Evolutionary conservation across 106 monocot genomes (phyloP), one percentile per base, ranked within the genome.

Genomic region (Acorus calamus): DNA sequence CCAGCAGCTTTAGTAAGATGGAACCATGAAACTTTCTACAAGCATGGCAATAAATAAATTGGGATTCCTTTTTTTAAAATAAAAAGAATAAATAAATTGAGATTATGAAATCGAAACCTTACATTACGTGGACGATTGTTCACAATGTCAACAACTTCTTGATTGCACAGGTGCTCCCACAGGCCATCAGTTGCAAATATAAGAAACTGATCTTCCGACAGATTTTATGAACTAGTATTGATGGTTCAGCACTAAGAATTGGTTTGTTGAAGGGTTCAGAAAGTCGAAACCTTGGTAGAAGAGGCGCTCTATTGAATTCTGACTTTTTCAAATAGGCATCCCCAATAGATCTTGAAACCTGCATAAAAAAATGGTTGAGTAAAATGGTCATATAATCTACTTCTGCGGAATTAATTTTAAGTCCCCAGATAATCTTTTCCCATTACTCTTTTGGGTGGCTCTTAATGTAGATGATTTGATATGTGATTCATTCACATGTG

Each of bases 81-180:
- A 5, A 55, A 8, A 55, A 54, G 46, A 45, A 7, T 55, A 5
- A 50, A 64, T 11, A 12, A 6, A 50, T 13, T 50, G 42, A 3
- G 50, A 50, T 28, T 9, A 65, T 43, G 49, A 6, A 53, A 46
- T 49, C 50, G 28, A 13, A 49, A 48, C 5, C 75, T 80, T 73
- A 92, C 92, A 62, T 66, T 74, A 8, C 87, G 84, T 49, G 92
- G 84, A 10, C 28, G 41, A 14, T 50, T 72, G 54, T 71, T 62
- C 14, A 92, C 82, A 52, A 92, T 79, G 10, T 79, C 71, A 12
- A 79, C 87, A 61, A 81, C 92, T 42, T 87, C 79, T 65, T 84
- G 74, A 68, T 84, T 87, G 67, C 71, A 79, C 53, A 92, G 14
- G 13, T 84, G 87, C 59, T 87, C 87, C 92, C 92, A 92, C n/a